phyloP scores from a whole-genome alignment of 495 filamentous ascomycete species.

The Tuber melanosporum region DNA sequence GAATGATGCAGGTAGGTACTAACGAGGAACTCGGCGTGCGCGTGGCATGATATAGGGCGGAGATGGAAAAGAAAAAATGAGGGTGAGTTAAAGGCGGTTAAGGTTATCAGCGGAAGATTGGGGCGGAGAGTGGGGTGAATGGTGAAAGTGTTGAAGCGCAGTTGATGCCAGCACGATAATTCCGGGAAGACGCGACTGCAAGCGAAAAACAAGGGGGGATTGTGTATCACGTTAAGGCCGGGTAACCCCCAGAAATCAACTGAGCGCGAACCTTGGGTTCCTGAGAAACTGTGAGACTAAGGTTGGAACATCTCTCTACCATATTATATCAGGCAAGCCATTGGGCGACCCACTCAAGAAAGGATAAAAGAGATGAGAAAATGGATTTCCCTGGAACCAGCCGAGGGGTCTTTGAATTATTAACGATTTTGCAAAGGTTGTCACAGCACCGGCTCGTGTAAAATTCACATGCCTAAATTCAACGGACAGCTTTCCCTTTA shows the following conservation, averaged over 20 bases:
- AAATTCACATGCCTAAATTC: too few species aligned
- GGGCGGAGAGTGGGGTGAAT: background rate
- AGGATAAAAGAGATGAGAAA: too few species aligned
- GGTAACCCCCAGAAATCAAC: background rate
- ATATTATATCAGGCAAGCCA: too few species aligned
- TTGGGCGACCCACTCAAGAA: background rate
- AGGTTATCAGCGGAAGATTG: background rate
- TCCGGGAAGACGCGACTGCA: background rate
- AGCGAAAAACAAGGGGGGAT: background rate
- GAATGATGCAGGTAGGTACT: background rate
- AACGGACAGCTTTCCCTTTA: too few species aligned
- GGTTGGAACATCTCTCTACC: background rate
- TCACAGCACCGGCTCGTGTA: background rate
- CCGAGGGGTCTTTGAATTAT: background rate
- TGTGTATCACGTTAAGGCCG: background rate
- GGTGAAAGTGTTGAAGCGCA: background rate
- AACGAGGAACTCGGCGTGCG: conserved; percentile 26
- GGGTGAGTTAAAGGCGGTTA: background rate
- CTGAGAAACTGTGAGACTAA: background rate
- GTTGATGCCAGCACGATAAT: background rate
- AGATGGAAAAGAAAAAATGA: background rate
- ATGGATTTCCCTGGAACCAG: background rate
- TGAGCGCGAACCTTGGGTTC: background rate
- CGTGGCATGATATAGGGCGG: conserved; percentile 24
- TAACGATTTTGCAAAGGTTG: background rate